Percentiles rank a stretch among this genome's conserved stretches.
Conservation (phyloP, 345 rosid genomes). For the Draba incana region DNA sequence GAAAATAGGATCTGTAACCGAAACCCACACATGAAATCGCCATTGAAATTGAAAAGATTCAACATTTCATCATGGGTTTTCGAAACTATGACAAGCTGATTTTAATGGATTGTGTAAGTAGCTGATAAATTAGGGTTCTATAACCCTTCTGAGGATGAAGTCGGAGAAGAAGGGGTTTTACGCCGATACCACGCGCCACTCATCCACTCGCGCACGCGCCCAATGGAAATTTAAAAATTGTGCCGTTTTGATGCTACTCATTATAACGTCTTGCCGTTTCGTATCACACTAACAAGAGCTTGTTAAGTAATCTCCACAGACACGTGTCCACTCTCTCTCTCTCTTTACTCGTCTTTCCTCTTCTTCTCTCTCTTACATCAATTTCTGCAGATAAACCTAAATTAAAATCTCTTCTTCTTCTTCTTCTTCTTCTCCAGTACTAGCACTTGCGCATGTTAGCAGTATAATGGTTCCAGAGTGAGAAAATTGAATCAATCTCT, state of each 20-base stretch:
- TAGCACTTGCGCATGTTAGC: constrained; percentile 25
- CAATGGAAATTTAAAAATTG: background rate
- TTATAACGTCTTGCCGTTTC: constrained; percentile 29
- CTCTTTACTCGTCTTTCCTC: background rate
- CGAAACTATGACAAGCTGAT: constrained; percentile 44
- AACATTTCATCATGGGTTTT: constrained; percentile 44
- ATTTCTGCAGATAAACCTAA: constrained; percentile 33
- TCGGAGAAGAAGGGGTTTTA: constrained; percentile 21
- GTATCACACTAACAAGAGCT: no score
- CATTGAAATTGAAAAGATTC: constrained; percentile 44
- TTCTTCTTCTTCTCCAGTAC: background rate
- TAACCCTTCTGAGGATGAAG: constrained; percentile 17
- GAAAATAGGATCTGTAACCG: constrained; percentile 50
- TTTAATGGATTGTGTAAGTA: constrained; percentile 7
- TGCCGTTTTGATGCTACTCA: constrained; percentile 13
- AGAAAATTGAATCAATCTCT: background rate
- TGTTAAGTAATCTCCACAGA: background rate
- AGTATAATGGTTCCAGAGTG: constrained; percentile 21
- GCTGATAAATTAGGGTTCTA: constrained; percentile 45
- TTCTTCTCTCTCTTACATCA: constrained; percentile 14
- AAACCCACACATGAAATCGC: constrained; percentile 54
- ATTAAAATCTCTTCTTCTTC: background rate
- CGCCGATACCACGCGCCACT: constrained; percentile 28
- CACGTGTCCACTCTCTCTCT: constrained; percentile 31
- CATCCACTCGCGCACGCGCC: background rate